phyloP scores from a whole-genome alignment of 352 stramenopile genomes.

The Globisporangium splendens region DNA sequence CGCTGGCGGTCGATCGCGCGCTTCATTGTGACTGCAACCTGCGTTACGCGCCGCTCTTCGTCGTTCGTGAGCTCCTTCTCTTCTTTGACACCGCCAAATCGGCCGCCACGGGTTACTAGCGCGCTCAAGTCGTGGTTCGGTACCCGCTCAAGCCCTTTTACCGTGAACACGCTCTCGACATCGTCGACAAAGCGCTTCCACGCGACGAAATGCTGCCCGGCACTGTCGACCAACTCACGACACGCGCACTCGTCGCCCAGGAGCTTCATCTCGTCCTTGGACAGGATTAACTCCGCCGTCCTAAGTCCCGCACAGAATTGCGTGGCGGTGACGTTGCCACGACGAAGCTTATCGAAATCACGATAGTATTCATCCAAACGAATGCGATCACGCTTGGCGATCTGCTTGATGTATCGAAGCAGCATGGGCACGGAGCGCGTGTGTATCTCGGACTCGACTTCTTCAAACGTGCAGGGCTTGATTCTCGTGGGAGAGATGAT shows the following conservation, averaged over 20 bases:
- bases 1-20: constrained; percentile 61
- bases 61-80: constrained; percentile 46
- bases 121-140: constrained; percentile 52
- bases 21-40: constrained; percentile 43
- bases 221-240: constrained; percentile 50
- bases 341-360: constrained; percentile 80
- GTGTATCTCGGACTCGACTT: constrained; percentile 25
- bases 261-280: constrained; percentile 49
- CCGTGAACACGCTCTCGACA: constrained; percentile 78
- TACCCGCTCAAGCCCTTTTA: constrained; percentile 64
- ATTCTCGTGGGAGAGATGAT: constrained; percentile 54
- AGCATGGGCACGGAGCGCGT: constrained; percentile 61
- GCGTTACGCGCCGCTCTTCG: constrained; percentile 54
- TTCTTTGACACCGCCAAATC: constrained; percentile 50
- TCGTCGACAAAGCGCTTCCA: constrained; percentile 82
- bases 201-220: constrained; percentile 49
- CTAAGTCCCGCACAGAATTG: constrained; percentile 68
- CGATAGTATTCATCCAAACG: constrained; percentile 82
- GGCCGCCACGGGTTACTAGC: constrained; percentile 42
- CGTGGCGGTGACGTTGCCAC: constrained; percentile 64
- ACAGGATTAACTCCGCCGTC: constrained; percentile 49
- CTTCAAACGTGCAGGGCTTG: constrained; percentile 34
- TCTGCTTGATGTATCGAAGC: constrained; percentile 77
- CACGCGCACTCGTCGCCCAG: constrained; percentile 56
- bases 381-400: constrained; percentile 76